These are phyloP conservation scores for Coniochaeta sp. DNA, from an alignment of 2,329 filamentous ascomycete genomes.

Conservation along the genomic window DNA sequence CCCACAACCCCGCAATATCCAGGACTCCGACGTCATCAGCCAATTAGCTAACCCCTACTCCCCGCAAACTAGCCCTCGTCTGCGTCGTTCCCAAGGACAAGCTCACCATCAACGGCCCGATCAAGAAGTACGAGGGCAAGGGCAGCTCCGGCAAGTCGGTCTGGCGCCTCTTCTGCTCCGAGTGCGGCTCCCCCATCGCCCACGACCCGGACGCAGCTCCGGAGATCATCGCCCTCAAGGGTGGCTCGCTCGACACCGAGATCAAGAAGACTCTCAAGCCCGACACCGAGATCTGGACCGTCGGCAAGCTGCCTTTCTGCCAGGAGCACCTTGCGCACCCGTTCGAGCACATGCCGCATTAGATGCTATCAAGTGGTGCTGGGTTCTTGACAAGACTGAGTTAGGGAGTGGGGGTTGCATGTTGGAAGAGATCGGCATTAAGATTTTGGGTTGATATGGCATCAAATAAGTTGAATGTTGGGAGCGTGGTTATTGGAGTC, in stretches of 20 bases:
- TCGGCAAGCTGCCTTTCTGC: slow-evolving; percentile 62
- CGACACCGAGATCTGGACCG: slow-evolving; percentile 65
- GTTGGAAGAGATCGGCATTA: background rate
- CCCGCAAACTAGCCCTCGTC: slow-evolving; percentile 45
- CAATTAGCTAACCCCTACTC: background rate
- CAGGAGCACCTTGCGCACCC: slow-evolving; percentile 56
- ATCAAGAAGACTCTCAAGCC: slow-evolving; percentile 63
- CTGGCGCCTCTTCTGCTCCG: slow-evolving; percentile 61
- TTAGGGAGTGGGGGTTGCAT: background rate
- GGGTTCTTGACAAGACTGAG: background rate
- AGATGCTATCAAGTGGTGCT: too few species aligned
- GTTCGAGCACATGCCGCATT: slow-evolving; percentile 54
- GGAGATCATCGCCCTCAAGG: slow-evolving; percentile 63
- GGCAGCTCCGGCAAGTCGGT: slow-evolving; percentile 55
- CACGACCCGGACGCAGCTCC: slow-evolving; percentile 66
- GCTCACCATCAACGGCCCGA: slow-evolving; percentile 53
- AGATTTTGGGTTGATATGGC: background rate
- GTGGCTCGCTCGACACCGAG: slow-evolving; percentile 53
- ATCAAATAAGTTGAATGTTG: background rate
- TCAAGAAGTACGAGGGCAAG: slow-evolving; percentile 55
- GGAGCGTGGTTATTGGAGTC: background rate
- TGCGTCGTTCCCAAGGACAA: slow-evolving; percentile 59
- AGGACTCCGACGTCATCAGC: background rate
- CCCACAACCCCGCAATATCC: background rate
- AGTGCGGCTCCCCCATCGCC: slow-evolving; percentile 62